Evolutionary conservation across 106 monocot species (phyloP), one percentile per base, ranked within the genome.

Genomic region (Dioscorea dumetorum): DNA sequence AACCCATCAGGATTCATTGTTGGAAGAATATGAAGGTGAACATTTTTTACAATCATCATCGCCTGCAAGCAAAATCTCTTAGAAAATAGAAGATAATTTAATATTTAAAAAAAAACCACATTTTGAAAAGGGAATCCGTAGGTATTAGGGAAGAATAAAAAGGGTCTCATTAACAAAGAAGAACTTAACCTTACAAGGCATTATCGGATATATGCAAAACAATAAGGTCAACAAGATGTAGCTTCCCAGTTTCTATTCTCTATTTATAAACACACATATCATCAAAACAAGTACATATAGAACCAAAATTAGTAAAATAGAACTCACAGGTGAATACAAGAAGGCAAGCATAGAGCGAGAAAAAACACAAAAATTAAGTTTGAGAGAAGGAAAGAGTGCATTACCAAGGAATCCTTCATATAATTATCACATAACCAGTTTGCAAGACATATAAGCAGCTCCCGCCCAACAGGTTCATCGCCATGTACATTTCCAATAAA

Each of bases 1-100:
- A 91, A 97, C 75, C 97, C 97, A 79, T 97, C 92, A 78, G 97
- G 97, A 87, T 97, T 97, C 97, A 97, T 92, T 60, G 97, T 81
- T 18, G 97, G 97, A 77, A 97, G 97, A 72, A 97, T 87, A 70
- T 97, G 97, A 72, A 97, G 92, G 74, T 92, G 97, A 18, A 90
- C 77, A 66, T 90, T 76, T 33, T 85, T 76, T 33, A 97, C 78
- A 74, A 97, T 92, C 61, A 81, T 31, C 24, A 86, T 85, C 71
- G 91, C 97, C 97, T 97, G 31, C 17, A 70, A 76, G 9, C 31
- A 66, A 20, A 74, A 62, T 11, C 22, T 41, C 9, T 41, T 41
- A 41, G 41, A 10, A 28, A 28, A 10, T 10, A 41, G 1, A 41
- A 41, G 41, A 41, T 1, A 41, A 3, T 41, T 41, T 8, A 57